Base-by-base conservation (phyloP, 2,329 filamentous ascomycete genomes). In the Salinomyces thailandicus region DNA sequence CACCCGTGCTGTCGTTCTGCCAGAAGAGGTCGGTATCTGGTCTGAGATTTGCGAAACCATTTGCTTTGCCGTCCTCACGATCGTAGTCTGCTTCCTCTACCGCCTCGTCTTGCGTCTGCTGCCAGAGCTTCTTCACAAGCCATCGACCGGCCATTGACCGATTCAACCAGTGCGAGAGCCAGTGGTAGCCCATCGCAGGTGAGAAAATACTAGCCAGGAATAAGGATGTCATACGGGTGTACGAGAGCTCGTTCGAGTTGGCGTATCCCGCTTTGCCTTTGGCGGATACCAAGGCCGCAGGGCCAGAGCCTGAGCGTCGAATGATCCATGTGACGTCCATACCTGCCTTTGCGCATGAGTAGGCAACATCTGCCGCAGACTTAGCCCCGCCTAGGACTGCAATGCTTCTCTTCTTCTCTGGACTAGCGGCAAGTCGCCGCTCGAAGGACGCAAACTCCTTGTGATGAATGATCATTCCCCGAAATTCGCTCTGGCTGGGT, bases 311-410 rank as follows among this genome's bases (percentile, higher is more conserved):
- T 17, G 47, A 46, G 24, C 48, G 47, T 34, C 54, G 50, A 35
- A 61, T 52, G 31, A 62, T 50, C 60, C 60, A 63, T 12, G 44
- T 50, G 2, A 62, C 36, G 18, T 26, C 18, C 12, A 56, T 0
- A 31, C 47, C 32, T 59, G 60, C 12, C 49, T 50, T 2, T 8
- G 36, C 50, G 6, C 45, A 41, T 24, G 54, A 51, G 36, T 63
- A 63, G 1, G 57, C 53, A 46, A 62, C 55, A 39, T 63, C 61
- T 13, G 57, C 60, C 5, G 60, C 49, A 5, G 60, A 63, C 32
- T 62, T 62, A 9, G 51, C 58, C 3, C 47, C 60, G 11, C 61
- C 60, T 11, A 62, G 28, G 1, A 63, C 51, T 2, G 52, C 38
- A 19, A 62, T 33, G 22, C 54, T 45, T 32, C 51, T 42, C 14